Conservation (phyloP, 1,284 basidiomycete genomes). For the Trametes pubescens region DNA sequence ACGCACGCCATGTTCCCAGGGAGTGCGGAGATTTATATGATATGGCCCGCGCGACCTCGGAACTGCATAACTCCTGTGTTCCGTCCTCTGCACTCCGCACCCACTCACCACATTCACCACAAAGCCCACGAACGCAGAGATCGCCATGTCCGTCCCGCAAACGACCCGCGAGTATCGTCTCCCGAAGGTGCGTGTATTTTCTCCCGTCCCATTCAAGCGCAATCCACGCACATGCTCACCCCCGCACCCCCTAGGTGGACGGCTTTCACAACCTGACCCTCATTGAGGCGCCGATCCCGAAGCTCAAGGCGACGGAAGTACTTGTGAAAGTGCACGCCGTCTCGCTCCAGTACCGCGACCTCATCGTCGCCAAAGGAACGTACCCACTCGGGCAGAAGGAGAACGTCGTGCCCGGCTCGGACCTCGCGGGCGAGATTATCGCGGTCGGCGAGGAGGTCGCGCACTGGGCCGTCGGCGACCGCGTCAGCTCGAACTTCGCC, state of each 20-base stretch:
- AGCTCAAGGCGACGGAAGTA: constrained; percentile 51
- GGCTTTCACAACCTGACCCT: constrained; percentile 45
- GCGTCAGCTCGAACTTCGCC: constrained; percentile 49
- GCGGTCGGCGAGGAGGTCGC: constrained; percentile 61
- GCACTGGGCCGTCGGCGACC: constrained; percentile 56
- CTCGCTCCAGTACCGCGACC: constrained; percentile 59
- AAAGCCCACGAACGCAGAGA: too few relatives aligned
- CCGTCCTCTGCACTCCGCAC: too few relatives aligned
- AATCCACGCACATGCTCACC: background rate
- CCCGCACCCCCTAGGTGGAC: constrained; percentile 34
- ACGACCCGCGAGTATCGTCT: constrained; percentile 30
- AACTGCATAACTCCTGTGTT: too few relatives aligned
- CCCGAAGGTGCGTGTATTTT: constrained; percentile 28
- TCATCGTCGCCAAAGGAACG: constrained; percentile 46
- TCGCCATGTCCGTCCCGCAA: background rate
- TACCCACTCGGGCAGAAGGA: constrained; percentile 44
- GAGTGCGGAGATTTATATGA: too few relatives aligned
- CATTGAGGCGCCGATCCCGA: constrained; percentile 42
- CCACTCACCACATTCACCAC: background rate
- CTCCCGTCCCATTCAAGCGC: too few relatives aligned
- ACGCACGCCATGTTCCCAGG: too few relatives aligned
- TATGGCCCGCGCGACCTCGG: too few relatives aligned
- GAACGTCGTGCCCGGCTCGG: constrained; percentile 62
- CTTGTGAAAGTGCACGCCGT: constrained; percentile 60
- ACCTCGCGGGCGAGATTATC: constrained; percentile 69